Evolutionary conservation across 1,139 yeast genomes (phyloP).

Genomic region (Yamadazyma trypodendri): DNA sequence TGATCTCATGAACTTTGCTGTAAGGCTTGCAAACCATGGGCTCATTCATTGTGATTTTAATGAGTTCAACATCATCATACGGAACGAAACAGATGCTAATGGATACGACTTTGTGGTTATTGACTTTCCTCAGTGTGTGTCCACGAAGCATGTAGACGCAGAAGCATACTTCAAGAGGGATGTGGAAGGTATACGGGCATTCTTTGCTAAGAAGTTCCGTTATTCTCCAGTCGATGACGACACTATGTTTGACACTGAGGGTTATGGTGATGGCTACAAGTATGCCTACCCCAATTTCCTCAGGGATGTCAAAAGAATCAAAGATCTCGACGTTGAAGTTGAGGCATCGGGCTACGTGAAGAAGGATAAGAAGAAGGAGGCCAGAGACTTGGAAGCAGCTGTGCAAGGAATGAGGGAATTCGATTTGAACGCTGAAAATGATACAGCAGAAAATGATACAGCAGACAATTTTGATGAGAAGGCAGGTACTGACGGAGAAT

Average conservation of each 20-base stretch:
- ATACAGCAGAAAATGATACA: constrained; percentile 20
- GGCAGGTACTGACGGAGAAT: constrained; percentile 17
- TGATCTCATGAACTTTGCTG: constrained; percentile 83
- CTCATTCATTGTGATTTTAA: constrained; percentile 96
- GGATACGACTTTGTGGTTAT: constrained; percentile 79
- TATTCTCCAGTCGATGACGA: constrained; percentile 66
- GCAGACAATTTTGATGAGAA: constrained; percentile 24
- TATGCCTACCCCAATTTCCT: constrained; percentile 78
- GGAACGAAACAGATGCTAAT: constrained; percentile 56
- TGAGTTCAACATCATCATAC: constrained; percentile 90
- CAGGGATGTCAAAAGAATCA: constrained; percentile 69
- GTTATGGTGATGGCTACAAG: constrained; percentile 75
- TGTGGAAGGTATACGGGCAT: constrained; percentile 81
- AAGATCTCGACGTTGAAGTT: constrained; percentile 74
- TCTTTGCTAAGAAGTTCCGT: constrained; percentile 75
- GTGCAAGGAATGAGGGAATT: constrained; percentile 59
- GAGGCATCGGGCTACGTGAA: constrained; percentile 90
- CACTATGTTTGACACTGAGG: constrained; percentile 72
- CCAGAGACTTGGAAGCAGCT: constrained; percentile 72
- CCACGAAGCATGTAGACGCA: constrained; percentile 89
- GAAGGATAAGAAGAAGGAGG: constrained; percentile 51
- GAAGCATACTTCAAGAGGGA: constrained; percentile 85
- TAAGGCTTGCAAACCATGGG: constrained; percentile 81
- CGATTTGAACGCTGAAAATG: constrained; percentile 25
- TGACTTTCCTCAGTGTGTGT: constrained; percentile 97